Conservation (phyloP, 2,329 filamentous ascomycete species). For the Alternaria solani region DNA sequence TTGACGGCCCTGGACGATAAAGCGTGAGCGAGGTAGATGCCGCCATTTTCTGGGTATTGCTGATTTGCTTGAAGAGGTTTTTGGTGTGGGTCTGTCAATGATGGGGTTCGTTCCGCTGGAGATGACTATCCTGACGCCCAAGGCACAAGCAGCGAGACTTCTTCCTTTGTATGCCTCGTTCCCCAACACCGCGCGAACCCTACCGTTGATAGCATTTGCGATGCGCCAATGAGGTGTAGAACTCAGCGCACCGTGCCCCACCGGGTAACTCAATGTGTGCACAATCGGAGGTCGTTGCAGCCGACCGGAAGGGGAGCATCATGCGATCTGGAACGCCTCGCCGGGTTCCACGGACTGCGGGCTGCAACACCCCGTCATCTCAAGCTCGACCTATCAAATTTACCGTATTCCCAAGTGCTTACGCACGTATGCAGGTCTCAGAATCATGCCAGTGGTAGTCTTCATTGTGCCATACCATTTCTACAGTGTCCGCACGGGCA, state of each 20-base stretch:
- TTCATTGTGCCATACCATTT: neutral
- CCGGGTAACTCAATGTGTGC: neutral
- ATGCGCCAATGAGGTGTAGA: conserved; percentile 14
- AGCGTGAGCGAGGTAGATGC: conserved; percentile 23
- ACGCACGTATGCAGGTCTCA: neutral
- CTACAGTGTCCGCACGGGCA: conserved; percentile 9
- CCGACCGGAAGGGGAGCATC: conserved; percentile 14
- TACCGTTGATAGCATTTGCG: neutral
- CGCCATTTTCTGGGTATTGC: conserved; percentile 19
- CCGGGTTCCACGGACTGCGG: conserved; percentile 11
- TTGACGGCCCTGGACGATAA: conserved; percentile 15
- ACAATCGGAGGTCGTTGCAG: conserved; percentile 12
- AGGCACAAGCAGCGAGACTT: neutral
- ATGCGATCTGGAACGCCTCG: neutral
- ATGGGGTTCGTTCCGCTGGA: neutral
- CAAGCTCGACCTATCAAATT: neutral
- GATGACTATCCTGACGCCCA: neutral
- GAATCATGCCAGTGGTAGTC: no score
- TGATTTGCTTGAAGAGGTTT: neutral
- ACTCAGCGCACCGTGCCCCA: neutral
- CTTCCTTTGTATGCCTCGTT: neutral
- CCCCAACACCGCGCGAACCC: neutral
- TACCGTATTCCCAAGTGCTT: neutral
- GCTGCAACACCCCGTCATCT: neutral
- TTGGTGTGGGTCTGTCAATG: neutral